Percentiles rank a stretch among this genome's conserved stretches.
These are phyloP conservation scores for Cryptosporidium ryanae DNA, from an alignment of 169 alveolate species.

Conservation along the genomic window DNA sequence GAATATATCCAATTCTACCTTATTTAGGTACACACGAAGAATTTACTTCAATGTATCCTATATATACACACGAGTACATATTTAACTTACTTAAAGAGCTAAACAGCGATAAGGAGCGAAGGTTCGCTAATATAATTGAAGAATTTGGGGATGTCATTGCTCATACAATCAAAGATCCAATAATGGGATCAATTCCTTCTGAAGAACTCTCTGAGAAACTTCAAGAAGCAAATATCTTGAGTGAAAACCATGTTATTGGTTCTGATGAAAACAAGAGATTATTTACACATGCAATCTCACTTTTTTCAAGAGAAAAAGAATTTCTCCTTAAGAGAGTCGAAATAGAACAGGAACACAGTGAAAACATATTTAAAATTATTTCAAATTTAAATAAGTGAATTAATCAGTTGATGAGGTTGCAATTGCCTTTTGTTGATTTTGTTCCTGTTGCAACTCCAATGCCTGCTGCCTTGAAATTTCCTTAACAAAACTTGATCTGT, in stretches of 20 bases:
- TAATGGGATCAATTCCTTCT: slow-evolving; percentile 32
- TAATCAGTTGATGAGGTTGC: slow-evolving; percentile 16
- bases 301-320: slow-evolving; percentile 57
- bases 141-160: slow-evolving; percentile 16
- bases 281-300: slow-evolving; percentile 63
- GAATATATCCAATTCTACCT: slow-evolving; percentile 47
- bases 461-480: slow-evolving; percentile 67
- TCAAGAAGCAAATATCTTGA: slow-evolving; percentile 27
- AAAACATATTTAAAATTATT: slow-evolving; percentile 47
- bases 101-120: slow-evolving; percentile 38
- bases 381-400: neutral
- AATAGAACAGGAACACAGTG: slow-evolving; percentile 50
- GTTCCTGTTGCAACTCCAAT: slow-evolving; percentile 65
- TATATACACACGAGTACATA: slow-evolving; percentile 2
- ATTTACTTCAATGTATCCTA: slow-evolving; percentile 30
- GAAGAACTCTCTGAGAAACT: slow-evolving; percentile 36
- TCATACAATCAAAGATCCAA: slow-evolving; percentile 14
- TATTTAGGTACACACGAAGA: neutral
- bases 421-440: slow-evolving; percentile 21
- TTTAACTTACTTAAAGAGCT: neutral
- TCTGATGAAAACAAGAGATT: slow-evolving; percentile 20
- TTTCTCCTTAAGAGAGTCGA: slow-evolving; percentile 4
- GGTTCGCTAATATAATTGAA: slow-evolving; percentile 6
- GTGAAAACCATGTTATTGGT: slow-evolving; percentile 25
- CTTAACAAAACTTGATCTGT: slow-evolving; percentile 62